phyloP scores from a whole-genome alignment of 352 stramenopile species.

The Pythium biforme region DNA sequence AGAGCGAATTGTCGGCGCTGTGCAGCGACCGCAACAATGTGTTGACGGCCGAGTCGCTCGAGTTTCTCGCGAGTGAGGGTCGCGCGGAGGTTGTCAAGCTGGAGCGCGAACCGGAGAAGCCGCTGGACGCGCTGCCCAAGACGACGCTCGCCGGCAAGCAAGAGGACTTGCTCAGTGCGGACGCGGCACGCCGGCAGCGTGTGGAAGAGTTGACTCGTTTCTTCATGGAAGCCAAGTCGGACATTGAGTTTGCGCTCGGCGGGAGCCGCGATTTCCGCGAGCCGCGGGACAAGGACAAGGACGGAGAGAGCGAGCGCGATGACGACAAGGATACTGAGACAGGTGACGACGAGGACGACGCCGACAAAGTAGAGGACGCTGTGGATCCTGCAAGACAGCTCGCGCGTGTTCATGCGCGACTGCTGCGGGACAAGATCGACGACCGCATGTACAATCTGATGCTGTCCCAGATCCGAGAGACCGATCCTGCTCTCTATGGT shows the following conservation, averaged over 20 bases:
- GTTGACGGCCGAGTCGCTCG: constrained; percentile 70
- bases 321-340: constrained; percentile 58
- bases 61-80: constrained; percentile 55
- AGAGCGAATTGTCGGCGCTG: constrained; percentile 65
- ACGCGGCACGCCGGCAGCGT: constrained; percentile 71
- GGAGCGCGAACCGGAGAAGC: constrained; percentile 62
- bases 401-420: constrained; percentile 45
- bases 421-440: constrained; percentile 73
- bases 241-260: constrained; percentile 86
- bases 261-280: constrained; percentile 69
- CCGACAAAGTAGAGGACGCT: constrained; percentile 40
- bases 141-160: constrained; percentile 35
- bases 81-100: constrained; percentile 75
- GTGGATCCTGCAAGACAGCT: constrained; percentile 46
- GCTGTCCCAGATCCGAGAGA: constrained; percentile 73
- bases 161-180: constrained; percentile 70
- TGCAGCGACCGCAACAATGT: constrained; percentile 76
- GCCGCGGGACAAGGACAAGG: constrained; percentile 66
- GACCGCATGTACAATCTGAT: constrained; percentile 76
- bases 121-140: constrained; percentile 22
- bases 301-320: constrained; percentile 59
- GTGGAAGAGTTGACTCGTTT: constrained; percentile 87
- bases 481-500: constrained; percentile 78
- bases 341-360: constrained; percentile 55
- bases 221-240: constrained; percentile 89